These are phyloP conservation scores for Hemisphaericaspora subhashii DNA, from an alignment of 1,139 yeast species.

Conservation along the genomic window DNA sequence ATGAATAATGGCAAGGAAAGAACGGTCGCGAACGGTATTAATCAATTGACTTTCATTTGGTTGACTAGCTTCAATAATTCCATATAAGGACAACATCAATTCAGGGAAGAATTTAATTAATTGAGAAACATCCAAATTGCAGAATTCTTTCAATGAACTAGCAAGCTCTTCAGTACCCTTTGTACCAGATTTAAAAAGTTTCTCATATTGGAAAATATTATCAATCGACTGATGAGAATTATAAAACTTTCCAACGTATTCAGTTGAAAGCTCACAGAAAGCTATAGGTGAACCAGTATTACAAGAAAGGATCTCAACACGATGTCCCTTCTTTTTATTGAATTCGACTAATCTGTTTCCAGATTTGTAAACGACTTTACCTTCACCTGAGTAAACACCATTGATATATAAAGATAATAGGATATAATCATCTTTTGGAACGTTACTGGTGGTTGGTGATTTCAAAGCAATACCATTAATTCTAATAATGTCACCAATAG, in stretches of 20 bases:
- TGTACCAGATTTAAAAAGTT: conserved; percentile 41
- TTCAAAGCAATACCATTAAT: conserved; percentile 53
- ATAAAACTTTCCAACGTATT: conserved; percentile 69
- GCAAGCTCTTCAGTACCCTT: conserved; percentile 49
- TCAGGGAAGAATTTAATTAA: conserved; percentile 58
- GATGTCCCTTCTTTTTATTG: conserved; percentile 36
- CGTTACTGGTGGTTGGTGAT: conserved; percentile 29
- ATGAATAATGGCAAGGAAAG: conserved; percentile 59
- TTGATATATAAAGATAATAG: conserved; percentile 62
- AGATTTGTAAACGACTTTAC: conserved; percentile 42
- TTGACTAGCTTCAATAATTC: conserved; percentile 25
- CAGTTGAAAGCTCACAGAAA: conserved; percentile 56
- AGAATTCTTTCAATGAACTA: conserved; percentile 38
- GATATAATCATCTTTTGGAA: conserved; percentile 53
- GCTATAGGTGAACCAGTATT: conserved; percentile 44
- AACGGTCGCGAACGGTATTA: conserved; percentile 31
- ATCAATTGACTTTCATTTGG: conserved; percentile 5
- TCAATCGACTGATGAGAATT: conserved; percentile 63
- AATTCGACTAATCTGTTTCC: conserved; percentile 44
- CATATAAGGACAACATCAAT: conserved; percentile 43
- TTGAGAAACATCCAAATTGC: conserved; percentile 46
- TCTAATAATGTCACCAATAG: conserved; percentile 67
- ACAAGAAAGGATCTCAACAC: conserved; percentile 36
- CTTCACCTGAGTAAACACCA: conserved; percentile 62
- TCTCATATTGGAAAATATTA: conserved; percentile 56